phyloP scores from a whole-genome alignment of 257 asterid genomes.

The Solanum virginianum region DNA sequence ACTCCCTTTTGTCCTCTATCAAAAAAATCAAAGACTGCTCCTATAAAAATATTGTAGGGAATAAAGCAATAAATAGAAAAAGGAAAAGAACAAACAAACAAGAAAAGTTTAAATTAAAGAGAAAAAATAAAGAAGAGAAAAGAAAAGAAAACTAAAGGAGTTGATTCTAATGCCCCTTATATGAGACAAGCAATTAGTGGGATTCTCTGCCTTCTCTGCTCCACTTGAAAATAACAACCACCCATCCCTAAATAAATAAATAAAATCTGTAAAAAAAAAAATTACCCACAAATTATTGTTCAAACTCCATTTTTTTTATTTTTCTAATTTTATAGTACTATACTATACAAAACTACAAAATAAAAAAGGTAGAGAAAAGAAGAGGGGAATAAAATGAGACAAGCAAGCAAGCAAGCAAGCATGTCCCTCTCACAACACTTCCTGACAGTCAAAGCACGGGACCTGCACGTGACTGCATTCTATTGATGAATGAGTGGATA shows the following conservation, averaged over 20 bases:
- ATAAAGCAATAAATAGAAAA: conserved; percentile 30
- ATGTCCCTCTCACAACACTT: not conserved
- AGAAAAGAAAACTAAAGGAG: conserved; percentile 12
- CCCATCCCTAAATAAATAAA: not conserved
- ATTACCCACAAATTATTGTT: conserved; percentile 10
- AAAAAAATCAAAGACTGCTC: conserved; percentile 3
- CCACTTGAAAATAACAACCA: not conserved
- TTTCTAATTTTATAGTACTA: not conserved
- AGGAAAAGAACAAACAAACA: conserved; percentile 32
- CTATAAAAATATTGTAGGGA: conserved; percentile 15
- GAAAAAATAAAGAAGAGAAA: conserved; percentile 2
- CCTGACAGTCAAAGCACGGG: not conserved
- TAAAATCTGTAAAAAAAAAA: not conserved
- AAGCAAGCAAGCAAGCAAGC: not conserved
- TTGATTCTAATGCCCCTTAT: not conserved
- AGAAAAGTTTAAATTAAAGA: conserved; percentile 13
- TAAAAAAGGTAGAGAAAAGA: not conserved
- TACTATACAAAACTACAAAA: not conserved
- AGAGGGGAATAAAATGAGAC: not conserved
- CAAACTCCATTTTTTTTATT: not conserved
- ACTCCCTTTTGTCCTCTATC: conserved; percentile 22
- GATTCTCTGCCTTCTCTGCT: conserved; percentile 17
- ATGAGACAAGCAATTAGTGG: conserved; percentile 32
- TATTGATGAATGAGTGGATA: not conserved
- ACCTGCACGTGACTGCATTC: not conserved